Evolutionary conservation across 2,329 filamentous ascomycete genomes (phyloP).

Genomic region (Fusarium sp.): DNA sequence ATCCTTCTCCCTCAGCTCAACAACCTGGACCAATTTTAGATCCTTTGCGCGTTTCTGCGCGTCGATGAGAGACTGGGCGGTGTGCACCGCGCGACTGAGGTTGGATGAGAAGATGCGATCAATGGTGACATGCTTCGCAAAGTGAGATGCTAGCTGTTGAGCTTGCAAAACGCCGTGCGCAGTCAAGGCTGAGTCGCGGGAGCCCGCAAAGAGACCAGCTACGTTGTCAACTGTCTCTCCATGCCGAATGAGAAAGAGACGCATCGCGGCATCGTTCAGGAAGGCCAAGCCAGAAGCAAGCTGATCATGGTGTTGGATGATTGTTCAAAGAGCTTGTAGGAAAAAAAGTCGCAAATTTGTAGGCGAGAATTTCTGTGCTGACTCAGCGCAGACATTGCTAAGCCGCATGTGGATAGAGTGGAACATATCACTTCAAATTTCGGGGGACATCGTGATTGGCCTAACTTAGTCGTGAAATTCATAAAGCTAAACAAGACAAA

Average conservation of each 20-base stretch:
- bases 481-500: conserved; percentile 33
- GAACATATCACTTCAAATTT: background rate
- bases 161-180: conserved; percentile 85
- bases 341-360: conserved; percentile 42
- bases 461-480: conserved; percentile 33
- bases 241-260: conserved; percentile 83
- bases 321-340: background rate
- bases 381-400: conserved; percentile 25
- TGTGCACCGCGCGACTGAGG: conserved; percentile 78
- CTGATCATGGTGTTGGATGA: conserved; percentile 41
- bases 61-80: conserved; percentile 74
- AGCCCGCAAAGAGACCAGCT: conserved; percentile 81
- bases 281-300: conserved; percentile 34
- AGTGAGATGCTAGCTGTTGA: conserved; percentile 74
- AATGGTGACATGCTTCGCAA: conserved; percentile 60
- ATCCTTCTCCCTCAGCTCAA: conserved; percentile 76
- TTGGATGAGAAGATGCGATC: conserved; percentile 83
- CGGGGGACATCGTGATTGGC: conserved; percentile 16
- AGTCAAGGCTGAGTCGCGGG: conserved; percentile 83
- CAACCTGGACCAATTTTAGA: conserved; percentile 41
- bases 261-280: conserved; percentile 51
- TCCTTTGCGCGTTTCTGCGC: conserved; percentile 59
- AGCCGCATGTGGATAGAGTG: background rate
- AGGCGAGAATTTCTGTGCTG: conserved; percentile 20
- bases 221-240: conserved; percentile 94